Conservation (phyloP, 2,329 filamentous ascomycete genomes). For the Fusarium scirpi region DNA sequence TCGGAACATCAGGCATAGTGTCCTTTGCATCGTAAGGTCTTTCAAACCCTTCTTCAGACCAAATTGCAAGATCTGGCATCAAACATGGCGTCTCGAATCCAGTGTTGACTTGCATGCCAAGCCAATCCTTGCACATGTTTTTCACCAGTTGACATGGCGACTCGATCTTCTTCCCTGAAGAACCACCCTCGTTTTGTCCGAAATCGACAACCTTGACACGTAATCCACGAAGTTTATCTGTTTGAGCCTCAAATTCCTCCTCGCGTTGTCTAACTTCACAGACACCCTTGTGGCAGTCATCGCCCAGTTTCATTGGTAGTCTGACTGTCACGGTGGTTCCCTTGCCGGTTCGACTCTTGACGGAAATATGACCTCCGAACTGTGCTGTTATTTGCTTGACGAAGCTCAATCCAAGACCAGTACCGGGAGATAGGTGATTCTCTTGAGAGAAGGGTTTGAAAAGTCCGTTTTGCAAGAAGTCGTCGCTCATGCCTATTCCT, state of each 20-base stretch:
- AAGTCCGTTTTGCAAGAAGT: conserved; percentile 69
- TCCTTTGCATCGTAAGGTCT: background rate
- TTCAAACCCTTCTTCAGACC: conserved; percentile 31
- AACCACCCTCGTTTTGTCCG: background rate
- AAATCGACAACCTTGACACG: conserved; percentile 39
- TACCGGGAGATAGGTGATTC: conserved; percentile 68
- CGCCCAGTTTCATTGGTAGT: conserved; percentile 45
- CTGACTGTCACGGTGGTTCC: conserved; percentile 55
- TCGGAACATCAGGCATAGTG: conserved; percentile 25
- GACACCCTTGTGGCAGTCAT: background rate
- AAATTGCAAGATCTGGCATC: conserved; percentile 48
- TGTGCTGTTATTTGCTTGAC: conserved; percentile 70
- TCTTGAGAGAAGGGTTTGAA: conserved; percentile 76
- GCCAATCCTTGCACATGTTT: conserved; percentile 20
- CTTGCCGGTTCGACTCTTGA: conserved; percentile 59
- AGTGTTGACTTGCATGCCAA: conserved; percentile 38
- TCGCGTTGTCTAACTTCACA: conserved; percentile 27
- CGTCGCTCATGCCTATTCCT: conserved; percentile 72
- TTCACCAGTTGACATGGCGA: conserved; percentile 17
- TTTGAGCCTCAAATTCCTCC: conserved; percentile 47
- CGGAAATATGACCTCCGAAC: conserved; percentile 68
- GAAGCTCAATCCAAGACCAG: conserved; percentile 74
- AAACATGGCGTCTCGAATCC: conserved; percentile 3
- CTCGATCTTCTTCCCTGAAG: background rate
- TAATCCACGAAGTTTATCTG: conserved; percentile 49